Evolutionary conservation across 2,329 filamentous ascomycete species (phyloP), one percentile per base, ranked within the genome.

Genomic region (Pseudogymnoascus sp.): DNA sequence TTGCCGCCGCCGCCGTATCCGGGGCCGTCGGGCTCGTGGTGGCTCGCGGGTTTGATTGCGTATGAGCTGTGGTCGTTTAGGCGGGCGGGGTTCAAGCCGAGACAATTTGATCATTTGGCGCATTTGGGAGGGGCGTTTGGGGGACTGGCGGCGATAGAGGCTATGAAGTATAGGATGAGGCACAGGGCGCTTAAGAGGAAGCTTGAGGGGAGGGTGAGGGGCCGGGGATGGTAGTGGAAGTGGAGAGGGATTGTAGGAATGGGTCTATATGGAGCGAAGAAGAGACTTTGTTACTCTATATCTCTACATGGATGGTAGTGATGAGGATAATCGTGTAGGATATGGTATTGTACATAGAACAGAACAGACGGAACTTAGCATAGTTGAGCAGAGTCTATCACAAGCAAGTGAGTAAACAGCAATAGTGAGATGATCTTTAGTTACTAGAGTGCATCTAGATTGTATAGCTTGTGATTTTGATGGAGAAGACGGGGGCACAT

Each of bases 1-100:
- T 76, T 85, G 65, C 84, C 84, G 11, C 78, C 82, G n/a, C 79
- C 83, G 33, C 78, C 78, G 10, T 76, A 76, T 69, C 74, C 75
- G 31, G 83, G 80, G 26, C 78, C 86, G 9, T 79, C 83, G 63
- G 82, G 83, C 0, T 75, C 85, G 11, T 78, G 78, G 1, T 80
- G 85, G 67, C 72, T 87, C 62, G 78, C 78, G n/a, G 67, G 83
- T 60, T 70, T 82, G 17, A 68, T 82, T 15, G 79, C 80, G 10
- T 67, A 83, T 40, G 82, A 85, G 68, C 68, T 85, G 23, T 7
- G 69, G 81, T 65, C 76, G 80, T 53, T 79, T 77, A 46, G n/a
- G 17, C 61, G 62, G 19, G 66, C 62, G 44, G 40, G 13, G 7
- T n/a, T 26, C 5, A 46, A 21, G 1, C 33, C 50, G 68, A 66